Base-by-base conservation (phyloP, 1,284 basidiomycete genomes). In the Ustilago tritici region DNA sequence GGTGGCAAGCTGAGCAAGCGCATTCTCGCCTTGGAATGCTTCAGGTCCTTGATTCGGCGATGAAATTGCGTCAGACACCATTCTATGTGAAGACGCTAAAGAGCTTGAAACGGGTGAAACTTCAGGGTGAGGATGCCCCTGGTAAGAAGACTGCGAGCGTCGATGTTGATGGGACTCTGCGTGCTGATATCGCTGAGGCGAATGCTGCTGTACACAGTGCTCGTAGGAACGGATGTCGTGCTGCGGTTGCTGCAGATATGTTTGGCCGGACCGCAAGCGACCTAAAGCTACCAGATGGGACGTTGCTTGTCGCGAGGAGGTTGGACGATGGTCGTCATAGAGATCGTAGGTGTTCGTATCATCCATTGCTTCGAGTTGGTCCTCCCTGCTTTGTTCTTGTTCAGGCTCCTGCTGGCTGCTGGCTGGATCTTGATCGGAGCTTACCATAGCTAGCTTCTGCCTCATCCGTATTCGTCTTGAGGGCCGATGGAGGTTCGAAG, bases 401-500 rank as follows among this genome's bases (percentile, higher is more conserved):
- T 28, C 23, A 28, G 3, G 40, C 40, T 43, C 40, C n/a, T 46
- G 17, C 11, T 46, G n/a, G 43, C 43, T 19, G 43, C n/a, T 19
- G 12, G 47, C 14, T 12, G 34, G 40, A n/a, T 17, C 17, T 17
- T 60, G 31, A 52, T 35, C 49, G 6, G 56, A 36, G 11, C 61
- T 57, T 53, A 54, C 56, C 1, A 62, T 56, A 0, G 59, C 72
- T 2, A 69, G 65, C 50, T 66, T 75, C 41, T 66, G 71, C 19
- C 67, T 63, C 72, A 75, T 66, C 3, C 72, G 62, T 4, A 75
- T 67, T 12, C 72, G 67, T n/a, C 72, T 59, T 1, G 72, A 75
- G 1, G 72, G 72, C 2, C 72, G 67, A 46, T 75, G 72, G 6
- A 61, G 32, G 38, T 75, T 75, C 19, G 64, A 56, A 5, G 72